A percentile compares a stretch with the other conserved stretches of the same genome.
phyloP scores from a whole-genome alignment of 225 moss, liverwort and hornwort genomes.

The Anthoceros angustus region DNA sequence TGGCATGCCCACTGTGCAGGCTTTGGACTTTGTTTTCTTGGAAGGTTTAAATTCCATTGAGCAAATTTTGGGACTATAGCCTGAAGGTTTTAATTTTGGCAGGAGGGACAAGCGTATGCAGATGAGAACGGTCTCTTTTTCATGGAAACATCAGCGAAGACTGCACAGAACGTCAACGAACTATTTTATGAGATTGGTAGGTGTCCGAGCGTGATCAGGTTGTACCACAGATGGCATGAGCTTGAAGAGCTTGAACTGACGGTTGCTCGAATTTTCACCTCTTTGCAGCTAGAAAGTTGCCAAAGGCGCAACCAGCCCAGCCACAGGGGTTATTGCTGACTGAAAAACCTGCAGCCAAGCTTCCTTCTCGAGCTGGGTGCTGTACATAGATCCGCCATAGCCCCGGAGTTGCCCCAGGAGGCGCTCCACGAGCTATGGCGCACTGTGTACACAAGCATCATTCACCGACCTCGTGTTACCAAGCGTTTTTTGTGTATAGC shows the following conservation, averaged over 20 bases:
- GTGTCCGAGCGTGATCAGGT: conserved; percentile 8
- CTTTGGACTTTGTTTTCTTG: background rate
- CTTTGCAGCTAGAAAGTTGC: conserved; percentile 73
- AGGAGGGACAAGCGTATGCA: conserved; percentile 92
- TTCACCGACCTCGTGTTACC: too few species aligned
- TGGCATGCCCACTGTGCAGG: too few species aligned
- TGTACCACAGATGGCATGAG: background rate
- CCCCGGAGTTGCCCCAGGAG: conserved; percentile 16
- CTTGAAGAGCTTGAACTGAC: background rate
- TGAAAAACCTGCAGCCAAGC: conserved; percentile 30
- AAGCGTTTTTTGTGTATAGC: too few species aligned
- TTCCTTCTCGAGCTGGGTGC: conserved; percentile 32
- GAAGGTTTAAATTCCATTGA: background rate
- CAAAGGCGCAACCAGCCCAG: conserved; percentile 78
- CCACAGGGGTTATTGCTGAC: conserved; percentile 51
- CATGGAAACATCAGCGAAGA: conserved; percentile 98
- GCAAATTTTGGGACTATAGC: background rate
- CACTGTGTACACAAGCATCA: background rate
- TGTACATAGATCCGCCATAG: conserved; percentile 20
- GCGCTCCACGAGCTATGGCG: conserved; percentile 8
- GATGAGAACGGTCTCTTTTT: conserved; percentile 92
- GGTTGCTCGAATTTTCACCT: background rate
- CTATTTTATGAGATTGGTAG: conserved; percentile 93
- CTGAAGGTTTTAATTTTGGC: conserved; percentile 6
- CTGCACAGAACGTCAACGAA: conserved; percentile 88